Conservation (phyloP, 192 early-diverging fungal genomes). For the Gryganskiella cystojenkinii region DNA sequence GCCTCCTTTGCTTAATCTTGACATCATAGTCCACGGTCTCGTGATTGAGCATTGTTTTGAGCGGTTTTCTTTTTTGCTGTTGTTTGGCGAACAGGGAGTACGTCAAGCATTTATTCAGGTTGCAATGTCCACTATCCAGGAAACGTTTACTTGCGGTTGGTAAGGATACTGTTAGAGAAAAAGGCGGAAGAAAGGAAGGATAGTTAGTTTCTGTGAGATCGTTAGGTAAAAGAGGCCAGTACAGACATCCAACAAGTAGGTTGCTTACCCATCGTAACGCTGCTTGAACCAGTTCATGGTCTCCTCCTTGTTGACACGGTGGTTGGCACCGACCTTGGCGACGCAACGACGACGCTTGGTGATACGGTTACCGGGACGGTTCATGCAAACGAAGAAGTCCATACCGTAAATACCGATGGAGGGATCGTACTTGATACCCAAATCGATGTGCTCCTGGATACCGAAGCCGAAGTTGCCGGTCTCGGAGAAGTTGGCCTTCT, state of each 20-base stretch:
- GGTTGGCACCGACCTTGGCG: constrained; percentile 86
- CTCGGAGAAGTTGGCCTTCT: constrained; percentile 93
- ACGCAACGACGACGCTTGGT: constrained; percentile 90
- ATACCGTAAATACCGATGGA: constrained; percentile 90
- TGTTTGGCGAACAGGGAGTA: too few relatives aligned
- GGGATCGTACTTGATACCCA: constrained; percentile 99
- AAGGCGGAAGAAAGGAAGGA: background rate
- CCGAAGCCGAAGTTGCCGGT: constrained; percentile 99
- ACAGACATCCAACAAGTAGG: background rate
- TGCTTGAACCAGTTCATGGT: constrained; percentile 97
- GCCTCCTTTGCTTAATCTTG: too few relatives aligned
- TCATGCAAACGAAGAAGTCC: constrained; percentile 99
- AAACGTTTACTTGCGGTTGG: constrained; percentile 33
- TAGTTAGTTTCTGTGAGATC: background rate
- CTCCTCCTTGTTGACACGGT: constrained; percentile 95
- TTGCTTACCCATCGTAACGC: constrained; percentile 63
- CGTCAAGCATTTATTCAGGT: constrained; percentile 30
- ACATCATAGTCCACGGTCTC: too few relatives aligned
- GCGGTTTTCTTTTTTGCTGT: too few relatives aligned
- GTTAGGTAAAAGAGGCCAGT: background rate
- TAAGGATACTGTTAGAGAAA: constrained; percentile 14
- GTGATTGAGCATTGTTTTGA: too few relatives aligned
- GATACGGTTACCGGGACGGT: constrained; percentile 96
- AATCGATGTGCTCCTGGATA: constrained; percentile 99
- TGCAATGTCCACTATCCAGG: constrained; percentile 39